These are phyloP conservation scores for Filosporella fistucella DNA, from an alignment of 495 filamentous ascomycete genomes.

Conservation along the genomic window DNA sequence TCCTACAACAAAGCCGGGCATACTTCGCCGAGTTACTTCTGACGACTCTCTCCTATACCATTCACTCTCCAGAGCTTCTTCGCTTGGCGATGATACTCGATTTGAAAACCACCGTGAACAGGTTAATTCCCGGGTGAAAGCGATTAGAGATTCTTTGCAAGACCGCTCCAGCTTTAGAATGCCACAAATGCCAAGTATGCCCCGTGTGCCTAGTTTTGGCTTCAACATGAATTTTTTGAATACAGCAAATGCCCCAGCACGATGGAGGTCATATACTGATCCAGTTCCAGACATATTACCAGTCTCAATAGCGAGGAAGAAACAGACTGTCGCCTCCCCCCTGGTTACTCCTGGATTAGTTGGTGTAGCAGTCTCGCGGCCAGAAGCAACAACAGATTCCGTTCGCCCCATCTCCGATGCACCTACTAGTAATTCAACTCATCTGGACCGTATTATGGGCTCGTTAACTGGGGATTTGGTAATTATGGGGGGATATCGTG, in stretches of 20 bases:
- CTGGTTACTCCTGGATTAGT: conserved; percentile 9
- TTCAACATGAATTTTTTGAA: conserved; percentile 34
- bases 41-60: conserved; percentile 59
- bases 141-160: conserved; percentile 81
- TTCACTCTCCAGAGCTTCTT: conserved; percentile 69
- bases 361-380: conserved; percentile 8
- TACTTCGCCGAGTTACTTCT: conserved; percentile 60
- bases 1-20: conserved; percentile 5
- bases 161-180: conserved; percentile 70
- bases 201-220: conserved; percentile 37
- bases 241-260: conserved; percentile 19
- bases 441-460: conserved; percentile 60
- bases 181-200: conserved; percentile 55
- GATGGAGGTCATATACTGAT: conserved; percentile 34
- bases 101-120: conserved; percentile 75
- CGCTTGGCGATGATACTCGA: conserved; percentile 79
- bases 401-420: background rate
- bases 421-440: conserved; percentile 8
- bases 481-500: conserved; percentile 85
- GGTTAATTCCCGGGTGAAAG: conserved; percentile 84
- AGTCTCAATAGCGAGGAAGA: conserved; percentile 7
- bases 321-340: background rate
- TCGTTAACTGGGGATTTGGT: conserved; percentile 80
- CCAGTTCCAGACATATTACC: conserved; percentile 25
- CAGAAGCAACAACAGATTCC: conserved; percentile 2